Conservation (phyloP, 768 basidiomycete genomes). For the Cubamyces sp. region DNA sequence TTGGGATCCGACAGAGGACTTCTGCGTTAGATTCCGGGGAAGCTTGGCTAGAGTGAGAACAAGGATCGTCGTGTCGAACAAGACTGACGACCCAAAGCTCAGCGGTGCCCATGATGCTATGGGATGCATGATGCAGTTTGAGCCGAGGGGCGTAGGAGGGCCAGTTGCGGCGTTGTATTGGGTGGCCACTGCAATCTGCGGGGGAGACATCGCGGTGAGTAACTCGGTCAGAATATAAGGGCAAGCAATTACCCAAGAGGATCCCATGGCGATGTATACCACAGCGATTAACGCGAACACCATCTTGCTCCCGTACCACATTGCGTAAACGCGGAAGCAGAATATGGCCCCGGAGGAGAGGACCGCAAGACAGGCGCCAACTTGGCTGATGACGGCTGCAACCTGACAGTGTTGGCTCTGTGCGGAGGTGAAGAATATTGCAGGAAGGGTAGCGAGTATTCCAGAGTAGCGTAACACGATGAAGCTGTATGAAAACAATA, state of each 20-base stretch:
- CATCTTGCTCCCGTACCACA: slow-evolving; percentile 38
- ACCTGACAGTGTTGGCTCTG: slow-evolving; percentile 37
- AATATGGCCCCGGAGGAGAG: slow-evolving; percentile 39
- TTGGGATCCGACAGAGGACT: neutral
- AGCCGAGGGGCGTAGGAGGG: slow-evolving; percentile 36
- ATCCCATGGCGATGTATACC: too few species aligned
- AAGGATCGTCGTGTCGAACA: slow-evolving; percentile 36
- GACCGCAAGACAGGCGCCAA: slow-evolving; percentile 36
- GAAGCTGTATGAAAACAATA: too few species aligned
- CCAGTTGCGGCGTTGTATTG: slow-evolving; percentile 35
- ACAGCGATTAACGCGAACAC: slow-evolving; percentile 32
- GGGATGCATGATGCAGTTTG: slow-evolving; percentile 39
- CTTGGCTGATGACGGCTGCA: slow-evolving; percentile 37
- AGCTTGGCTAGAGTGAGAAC: slow-evolving; percentile 33
- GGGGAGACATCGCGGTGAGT: too few species aligned
- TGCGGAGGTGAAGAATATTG: slow-evolving; percentile 18
- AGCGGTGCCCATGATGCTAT: slow-evolving; percentile 41
- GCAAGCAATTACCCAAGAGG: too few species aligned
- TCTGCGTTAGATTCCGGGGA: neutral
- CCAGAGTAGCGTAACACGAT: slow-evolving; percentile 16
- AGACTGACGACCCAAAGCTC: slow-evolving; percentile 38
- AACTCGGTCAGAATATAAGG: too few species aligned
- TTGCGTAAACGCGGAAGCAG: slow-evolving; percentile 38
- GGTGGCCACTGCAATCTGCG: slow-evolving; percentile 39
- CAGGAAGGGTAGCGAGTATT: slow-evolving; percentile 9